These are phyloP conservation scores for Fragaria vesca DNA, from an alignment of 306 rosid species.

Conservation along the genomic window DNA sequence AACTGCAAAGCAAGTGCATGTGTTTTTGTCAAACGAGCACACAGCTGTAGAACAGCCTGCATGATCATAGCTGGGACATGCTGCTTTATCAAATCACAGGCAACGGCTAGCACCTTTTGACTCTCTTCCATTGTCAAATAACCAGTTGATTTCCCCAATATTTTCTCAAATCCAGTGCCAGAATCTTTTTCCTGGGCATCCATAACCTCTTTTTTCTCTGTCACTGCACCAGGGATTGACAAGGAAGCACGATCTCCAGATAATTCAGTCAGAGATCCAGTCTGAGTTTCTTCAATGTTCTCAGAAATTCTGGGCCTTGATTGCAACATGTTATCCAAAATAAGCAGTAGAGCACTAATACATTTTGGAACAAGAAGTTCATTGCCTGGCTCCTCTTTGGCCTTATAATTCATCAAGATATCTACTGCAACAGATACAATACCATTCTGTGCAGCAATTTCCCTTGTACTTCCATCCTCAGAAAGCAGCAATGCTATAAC, in stretches of 20 bases:
- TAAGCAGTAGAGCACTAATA: conserved; percentile 80
- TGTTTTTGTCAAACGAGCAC: conserved; percentile 89
- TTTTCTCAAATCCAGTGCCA: conserved; percentile 51
- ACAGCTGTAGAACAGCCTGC: conserved; percentile 97
- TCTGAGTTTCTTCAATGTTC: conserved; percentile 52
- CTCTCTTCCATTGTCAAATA: conserved; percentile 79
- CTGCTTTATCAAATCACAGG: conserved; percentile 87
- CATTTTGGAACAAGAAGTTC: conserved; percentile 69
- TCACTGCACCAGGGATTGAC: conserved; percentile 41
- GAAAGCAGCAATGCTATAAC: conserved; percentile 78
- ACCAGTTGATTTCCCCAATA: conserved; percentile 85
- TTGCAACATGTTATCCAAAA: conserved; percentile 92
- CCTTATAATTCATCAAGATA: conserved; percentile 68
- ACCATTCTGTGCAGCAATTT: conserved; percentile 82
- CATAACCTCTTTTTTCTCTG: conserved; percentile 38
- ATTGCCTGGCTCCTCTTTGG: conserved; percentile 59
- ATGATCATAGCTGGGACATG: conserved; percentile 89
- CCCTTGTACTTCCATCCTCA: conserved; percentile 84
- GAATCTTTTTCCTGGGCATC: conserved; percentile 51
- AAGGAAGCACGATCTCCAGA: conserved; percentile 56
- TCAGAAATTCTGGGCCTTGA: conserved; percentile 60
- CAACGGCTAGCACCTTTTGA: conserved; percentile 62
- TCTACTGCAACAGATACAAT: conserved; percentile 58
- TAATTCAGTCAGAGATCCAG: conserved; percentile 50
- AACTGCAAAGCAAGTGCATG: conserved; percentile 80